Evolutionary conservation across 208 protist species (phyloP), one percentile per base, ranked within the genome.

Genomic region (Acanthamoeba royreba): DNA sequence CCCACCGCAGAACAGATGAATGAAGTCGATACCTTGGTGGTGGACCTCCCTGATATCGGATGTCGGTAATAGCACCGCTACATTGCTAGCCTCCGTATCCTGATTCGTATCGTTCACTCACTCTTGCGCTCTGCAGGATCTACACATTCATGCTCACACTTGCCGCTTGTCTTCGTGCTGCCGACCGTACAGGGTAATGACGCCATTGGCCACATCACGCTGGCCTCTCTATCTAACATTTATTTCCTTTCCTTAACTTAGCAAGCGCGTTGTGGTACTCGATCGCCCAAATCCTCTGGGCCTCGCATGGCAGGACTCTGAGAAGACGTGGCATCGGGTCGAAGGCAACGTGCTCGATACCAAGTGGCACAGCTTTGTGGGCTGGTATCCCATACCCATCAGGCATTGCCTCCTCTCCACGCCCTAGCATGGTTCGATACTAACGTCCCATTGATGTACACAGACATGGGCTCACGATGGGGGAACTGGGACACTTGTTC

Each of bases 361-460:
- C 47, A 90, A 58, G 83, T 90, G 53, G 47, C 83, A 90, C 83
- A 90, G 83, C 83, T 90, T 90, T 42, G 83, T 90, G 83, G 83
- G 83, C 83, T 90, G 83, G 83, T 90, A 90, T 19, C 53, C 83
- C 49, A 90, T 90, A 4, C 83, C 83, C 22, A 31, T 90, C 52
- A 61, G 83, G 83, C 63, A 28, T 33, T 46, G 38, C 3, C 74
- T 3, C 19, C 63, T 74, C 33, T 38, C n/a, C 2, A 42, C 11
- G 7, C 22, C 11, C 53, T 15, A 61, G 22, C 31, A 2, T 35
- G 22, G 17, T 43, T 46, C 72, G 35, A 46, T 5, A 35, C 2
- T 22, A 28, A n/a, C n/a, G n/a, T n/a, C 17, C 35, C 66, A 13
- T 79, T n/a, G n/a, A 19, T 31, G 11, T n/a, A 42, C 2, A 1